Conservation (phyloP, 108 stramenopile species). For the Ochromonas danica region DNA sequence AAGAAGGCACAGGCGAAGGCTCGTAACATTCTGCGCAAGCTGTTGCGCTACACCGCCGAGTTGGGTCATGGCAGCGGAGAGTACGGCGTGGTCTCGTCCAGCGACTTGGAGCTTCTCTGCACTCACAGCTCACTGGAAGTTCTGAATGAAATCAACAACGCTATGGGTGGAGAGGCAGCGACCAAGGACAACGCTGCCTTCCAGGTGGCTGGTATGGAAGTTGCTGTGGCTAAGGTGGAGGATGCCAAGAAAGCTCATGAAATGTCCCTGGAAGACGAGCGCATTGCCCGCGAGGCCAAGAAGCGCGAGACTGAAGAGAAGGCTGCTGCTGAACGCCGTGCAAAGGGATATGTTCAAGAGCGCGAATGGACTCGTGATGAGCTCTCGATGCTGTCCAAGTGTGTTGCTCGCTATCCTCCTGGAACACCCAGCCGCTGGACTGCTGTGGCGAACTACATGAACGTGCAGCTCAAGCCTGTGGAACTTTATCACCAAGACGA, state of each 20-base stretch:
- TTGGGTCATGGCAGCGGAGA: slow-evolving; percentile 1
- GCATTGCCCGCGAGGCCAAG: slow-evolving; percentile 40
- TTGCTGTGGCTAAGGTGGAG: slow-evolving; percentile 43
- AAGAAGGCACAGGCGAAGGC: slow-evolving; percentile 27
- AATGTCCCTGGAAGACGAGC: slow-evolving; percentile 35
- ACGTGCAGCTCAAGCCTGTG: slow-evolving; percentile 38
- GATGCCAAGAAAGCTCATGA: slow-evolving; percentile 34
- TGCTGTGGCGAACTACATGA: slow-evolving; percentile 79
- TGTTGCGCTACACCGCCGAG: neutral
- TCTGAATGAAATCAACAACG: slow-evolving; percentile 44
- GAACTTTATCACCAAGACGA: neutral
- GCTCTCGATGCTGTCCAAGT: slow-evolving; percentile 82
- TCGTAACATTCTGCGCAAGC: slow-evolving; percentile 22
- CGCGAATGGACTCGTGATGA: slow-evolving; percentile 79
- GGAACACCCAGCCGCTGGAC: slow-evolving; percentile 93
- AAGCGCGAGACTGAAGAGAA: slow-evolving; percentile 45
- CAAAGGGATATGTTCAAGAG: slow-evolving; percentile 42
- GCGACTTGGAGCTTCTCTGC: slow-evolving; percentile 3
- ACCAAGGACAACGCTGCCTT: slow-evolving; percentile 40
- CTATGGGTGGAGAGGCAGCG: slow-evolving; percentile 49
- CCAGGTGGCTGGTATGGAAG: slow-evolving; percentile 38
- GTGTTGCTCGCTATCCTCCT: slow-evolving; percentile 81
- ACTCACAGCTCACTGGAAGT: slow-evolving; percentile 23
- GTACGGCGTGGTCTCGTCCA: neutral
- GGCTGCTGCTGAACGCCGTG: slow-evolving; percentile 41